phyloP scores from a whole-genome alignment of 306 rosid species.

The Cucumis hystrix region DNA sequence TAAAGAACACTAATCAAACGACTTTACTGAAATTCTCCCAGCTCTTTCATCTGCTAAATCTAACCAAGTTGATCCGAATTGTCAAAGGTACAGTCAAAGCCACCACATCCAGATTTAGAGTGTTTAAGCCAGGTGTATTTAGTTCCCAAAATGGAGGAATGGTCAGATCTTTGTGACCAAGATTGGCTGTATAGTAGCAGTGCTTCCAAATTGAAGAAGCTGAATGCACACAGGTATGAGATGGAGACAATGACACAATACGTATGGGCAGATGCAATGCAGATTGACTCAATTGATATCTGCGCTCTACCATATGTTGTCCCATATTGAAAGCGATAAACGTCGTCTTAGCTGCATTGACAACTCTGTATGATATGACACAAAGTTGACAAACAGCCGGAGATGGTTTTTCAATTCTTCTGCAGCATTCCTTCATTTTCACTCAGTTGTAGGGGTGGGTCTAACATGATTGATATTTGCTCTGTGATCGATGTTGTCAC shows the following conservation, averaged over 20 bases:
- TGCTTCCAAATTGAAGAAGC: slow-evolving; percentile 25
- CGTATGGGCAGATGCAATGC: slow-evolving; percentile 85
- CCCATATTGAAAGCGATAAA: slow-evolving; percentile 40
- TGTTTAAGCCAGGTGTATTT: slow-evolving; percentile 44
- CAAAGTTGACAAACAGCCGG: background rate
- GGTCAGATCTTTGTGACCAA: slow-evolving; percentile 40
- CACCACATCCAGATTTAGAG: slow-evolving; percentile 71
- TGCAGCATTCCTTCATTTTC: background rate
- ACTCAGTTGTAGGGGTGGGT: background rate
- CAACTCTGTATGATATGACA: background rate
- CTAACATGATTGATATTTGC: background rate
- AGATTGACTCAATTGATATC: slow-evolving; percentile 46
- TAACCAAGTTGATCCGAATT: slow-evolving; percentile 23
- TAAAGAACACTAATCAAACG: slow-evolving; percentile 38
- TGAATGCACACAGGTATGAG: slow-evolving; percentile 20
- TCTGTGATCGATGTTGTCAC: background rate
- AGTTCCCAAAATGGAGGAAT: slow-evolving; percentile 50
- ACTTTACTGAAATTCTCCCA: slow-evolving; percentile 27
- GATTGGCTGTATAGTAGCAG: slow-evolving; percentile 61
- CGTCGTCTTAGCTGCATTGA: background rate
- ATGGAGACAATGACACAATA: slow-evolving; percentile 28
- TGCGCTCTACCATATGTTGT: slow-evolving; percentile 78
- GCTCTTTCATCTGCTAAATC: slow-evolving; percentile 12
- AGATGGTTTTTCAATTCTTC: background rate
- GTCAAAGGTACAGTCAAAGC: slow-evolving; percentile 27